A percentile compares a stretch with the other conserved stretches of the same genome.
Conservation (phyloP, 768 basidiomycete species). For the Boletus rufocinnamomeus region DNA sequence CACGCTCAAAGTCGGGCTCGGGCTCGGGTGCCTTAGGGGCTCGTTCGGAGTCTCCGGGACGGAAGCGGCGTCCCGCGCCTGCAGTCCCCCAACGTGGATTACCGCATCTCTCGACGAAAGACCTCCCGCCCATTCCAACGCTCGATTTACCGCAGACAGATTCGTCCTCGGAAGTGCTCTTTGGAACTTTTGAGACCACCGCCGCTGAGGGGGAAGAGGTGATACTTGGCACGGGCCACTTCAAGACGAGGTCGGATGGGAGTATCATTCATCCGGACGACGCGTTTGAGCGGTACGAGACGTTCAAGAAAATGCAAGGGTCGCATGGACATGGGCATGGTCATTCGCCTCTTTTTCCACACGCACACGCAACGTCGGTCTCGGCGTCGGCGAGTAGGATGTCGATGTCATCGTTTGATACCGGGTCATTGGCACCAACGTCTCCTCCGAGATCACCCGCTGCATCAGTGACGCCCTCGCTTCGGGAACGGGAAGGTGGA, state of each 20-base stretch:
- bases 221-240: slow-evolving; percentile 1
- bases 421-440: slow-evolving; percentile 32
- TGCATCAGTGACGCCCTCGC: slow-evolving; percentile 32
- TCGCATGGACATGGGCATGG: slow-evolving; percentile 9
- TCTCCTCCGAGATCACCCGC: slow-evolving; percentile 46
- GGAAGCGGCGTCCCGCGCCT: too few species aligned
- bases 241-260: slow-evolving; percentile 18
- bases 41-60: too few species aligned
- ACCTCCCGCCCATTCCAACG: slow-evolving; percentile 56
- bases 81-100: slow-evolving; percentile 22
- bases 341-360: slow-evolving; percentile 8
- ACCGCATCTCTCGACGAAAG: slow-evolving; percentile 38
- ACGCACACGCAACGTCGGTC: not conserved
- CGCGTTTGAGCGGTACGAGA: slow-evolving; percentile 87
- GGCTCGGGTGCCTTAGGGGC: too few species aligned
- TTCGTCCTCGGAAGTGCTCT: not conserved
- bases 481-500: slow-evolving; percentile 9
- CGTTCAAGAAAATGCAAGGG: slow-evolving; percentile 61
- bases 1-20: too few species aligned
- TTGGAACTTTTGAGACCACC: not conserved
- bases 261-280: slow-evolving; percentile 57
- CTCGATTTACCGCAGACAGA: slow-evolving; percentile 29
- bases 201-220: not conserved
- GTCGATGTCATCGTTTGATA: slow-evolving; percentile 65
- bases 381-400: slow-evolving; percentile 43